Conservation (phyloP, 495 filamentous ascomycete genomes). For the Penicillium macrosclerotiorum region DNA sequence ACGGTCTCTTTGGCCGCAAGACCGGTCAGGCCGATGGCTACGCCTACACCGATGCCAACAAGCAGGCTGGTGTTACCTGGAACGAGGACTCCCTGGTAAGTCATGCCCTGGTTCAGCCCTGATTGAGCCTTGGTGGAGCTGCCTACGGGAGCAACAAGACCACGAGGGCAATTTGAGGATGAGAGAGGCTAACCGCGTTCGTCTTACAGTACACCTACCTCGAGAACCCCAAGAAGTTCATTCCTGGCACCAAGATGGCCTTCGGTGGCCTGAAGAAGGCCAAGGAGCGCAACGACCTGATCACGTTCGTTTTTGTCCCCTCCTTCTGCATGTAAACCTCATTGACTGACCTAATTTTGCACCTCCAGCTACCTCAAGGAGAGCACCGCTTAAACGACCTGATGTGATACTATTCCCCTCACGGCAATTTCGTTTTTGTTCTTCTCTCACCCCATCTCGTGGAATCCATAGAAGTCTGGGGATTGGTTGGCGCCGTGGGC, state of each 20-base stretch:
- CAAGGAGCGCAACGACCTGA: slow-evolving; percentile 98
- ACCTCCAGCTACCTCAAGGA: slow-evolving; percentile 62
- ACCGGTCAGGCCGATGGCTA: slow-evolving; percentile 87
- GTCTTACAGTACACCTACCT: slow-evolving; percentile 71
- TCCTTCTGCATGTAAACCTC: neutral
- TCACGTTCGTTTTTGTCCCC: slow-evolving; percentile 85
- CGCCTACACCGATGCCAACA: slow-evolving; percentile 99
- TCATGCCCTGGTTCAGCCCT: slow-evolving; percentile 4
- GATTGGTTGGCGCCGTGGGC: slow-evolving; percentile 28
- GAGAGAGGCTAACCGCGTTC: slow-evolving; percentile 13
- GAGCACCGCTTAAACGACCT: slow-evolving; percentile 53
- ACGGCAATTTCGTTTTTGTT: slow-evolving; percentile 21
- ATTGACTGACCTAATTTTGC: neutral
- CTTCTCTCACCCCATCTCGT: slow-evolving; percentile 23
- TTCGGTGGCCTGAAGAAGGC: slow-evolving; percentile 99
- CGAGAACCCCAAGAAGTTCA: slow-evolving; percentile 94
- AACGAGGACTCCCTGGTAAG: slow-evolving; percentile 81
- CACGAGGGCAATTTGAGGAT: neutral
- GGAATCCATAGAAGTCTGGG: slow-evolving; percentile 23
- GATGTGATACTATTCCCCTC: slow-evolving; percentile 19
- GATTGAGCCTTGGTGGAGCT: no score
- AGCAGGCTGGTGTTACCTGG: slow-evolving; percentile 90
- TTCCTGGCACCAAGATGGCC: slow-evolving; percentile 99
- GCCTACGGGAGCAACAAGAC: no score
- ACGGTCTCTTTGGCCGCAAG: slow-evolving; percentile 97